Evolutionary conservation across 2,329 filamentous ascomycete genomes (phyloP), one percentile per base, ranked within the genome.

Genomic region (Penicillium sp.): DNA sequence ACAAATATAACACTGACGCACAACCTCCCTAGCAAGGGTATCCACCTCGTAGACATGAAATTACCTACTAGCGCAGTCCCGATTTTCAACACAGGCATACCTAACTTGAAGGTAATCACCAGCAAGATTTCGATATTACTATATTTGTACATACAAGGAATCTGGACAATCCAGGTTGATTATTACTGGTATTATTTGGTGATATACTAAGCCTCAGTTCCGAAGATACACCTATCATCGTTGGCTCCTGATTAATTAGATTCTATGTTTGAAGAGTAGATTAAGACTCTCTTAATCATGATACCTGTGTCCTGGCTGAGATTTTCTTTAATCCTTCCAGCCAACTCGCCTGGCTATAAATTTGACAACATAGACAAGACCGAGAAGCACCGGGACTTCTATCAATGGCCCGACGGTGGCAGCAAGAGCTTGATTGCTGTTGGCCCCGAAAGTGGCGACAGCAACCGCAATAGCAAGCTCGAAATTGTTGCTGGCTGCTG

Each of bases 401-500:
- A 96, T 88, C 59, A 96, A 71, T 2, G 91, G 91, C 0, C 91
- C 90, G 0, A 96, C 90, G 7, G 34, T 37, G 9, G 34, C 9
- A 1, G 91, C 90, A 37, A 96, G 75, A 0, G 91, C 91, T 71
- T 96, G 86, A 43, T 91, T 85, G 62, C 89, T 93, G 33, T 88
- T 76, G 0, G 87, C 80, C 0, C 91, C 91, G 72, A 88, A 96
- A 0, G 87, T 87, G 0, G 91, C 88, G 3, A 96, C 86, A 0
- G 89, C 89, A 0, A 96, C 91, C 0, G 91, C 91, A 72, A 96
- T 96, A 0, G 91, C 90, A 20, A 96, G 76, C 75, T 96, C 91
- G 64, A 96, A 96, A 68, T 96, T 96, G 67, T 96, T 96, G 68
- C 91, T 96, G 1, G 90, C 89, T 0, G 90, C 92, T 0, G 90